Percentiles rank a stretch among this genome's conserved stretches.
Conservation (phyloP, 2,329 filamentous ascomycete genomes). For the Pseudocercospora vitis region DNA sequence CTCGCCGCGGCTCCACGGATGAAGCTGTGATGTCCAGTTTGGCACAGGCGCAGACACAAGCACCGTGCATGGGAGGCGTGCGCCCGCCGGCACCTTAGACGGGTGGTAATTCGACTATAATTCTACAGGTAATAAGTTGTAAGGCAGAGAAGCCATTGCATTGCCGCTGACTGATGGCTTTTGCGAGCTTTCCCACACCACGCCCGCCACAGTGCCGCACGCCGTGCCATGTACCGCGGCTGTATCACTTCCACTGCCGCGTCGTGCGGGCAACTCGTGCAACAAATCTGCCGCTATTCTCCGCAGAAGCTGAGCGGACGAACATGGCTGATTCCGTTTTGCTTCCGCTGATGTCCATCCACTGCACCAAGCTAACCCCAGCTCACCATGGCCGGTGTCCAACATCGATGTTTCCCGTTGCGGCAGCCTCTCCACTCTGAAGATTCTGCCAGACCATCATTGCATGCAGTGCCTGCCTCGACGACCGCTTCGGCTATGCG, state of each 20-base stretch:
- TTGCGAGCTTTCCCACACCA: too few relatives aligned
- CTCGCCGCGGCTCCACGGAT: not conserved
- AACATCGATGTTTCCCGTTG: not conserved
- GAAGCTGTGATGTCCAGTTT: not conserved
- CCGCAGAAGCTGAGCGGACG: too few relatives aligned
- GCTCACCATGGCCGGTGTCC: slow-evolving; percentile 1
- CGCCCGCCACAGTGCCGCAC: slow-evolving; percentile 5
- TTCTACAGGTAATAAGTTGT: too few relatives aligned
- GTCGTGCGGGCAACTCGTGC: too few relatives aligned
- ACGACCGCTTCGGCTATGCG: slow-evolving; percentile 8
- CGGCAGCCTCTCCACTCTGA: not conserved
- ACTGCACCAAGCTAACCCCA: slow-evolving; percentile 3
- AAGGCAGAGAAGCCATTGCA: too few relatives aligned
- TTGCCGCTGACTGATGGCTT: too few relatives aligned
- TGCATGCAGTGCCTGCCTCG: not conserved
- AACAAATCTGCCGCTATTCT: too few relatives aligned
- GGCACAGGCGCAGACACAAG: not conserved
- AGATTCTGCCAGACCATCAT: not conserved
- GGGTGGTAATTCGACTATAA: not conserved
- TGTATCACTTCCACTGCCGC: too few relatives aligned
- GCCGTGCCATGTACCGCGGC: too few relatives aligned
- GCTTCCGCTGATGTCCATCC: not conserved
- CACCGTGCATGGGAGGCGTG: not conserved
- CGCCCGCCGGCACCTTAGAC: not conserved
- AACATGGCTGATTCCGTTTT: too few relatives aligned